Conservation (phyloP, 2,329 filamentous ascomycete genomes). For the Bipolaris bicolor region DNA sequence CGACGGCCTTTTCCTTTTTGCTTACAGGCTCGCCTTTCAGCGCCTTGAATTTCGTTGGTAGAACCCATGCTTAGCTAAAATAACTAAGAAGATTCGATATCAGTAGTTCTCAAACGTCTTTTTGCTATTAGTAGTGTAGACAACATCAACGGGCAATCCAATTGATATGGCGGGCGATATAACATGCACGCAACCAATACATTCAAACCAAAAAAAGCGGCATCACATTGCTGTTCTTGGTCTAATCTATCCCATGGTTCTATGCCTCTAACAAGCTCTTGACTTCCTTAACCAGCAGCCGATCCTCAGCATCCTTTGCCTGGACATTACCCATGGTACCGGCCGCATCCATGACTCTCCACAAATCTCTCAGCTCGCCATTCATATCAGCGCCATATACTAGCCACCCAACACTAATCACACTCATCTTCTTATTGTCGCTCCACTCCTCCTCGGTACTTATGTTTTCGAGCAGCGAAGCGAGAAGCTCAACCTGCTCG, state of each 20-base stretch:
- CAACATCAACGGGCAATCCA: no score
- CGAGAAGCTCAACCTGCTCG: slow-evolving; percentile 80
- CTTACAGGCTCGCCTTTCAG: no score
- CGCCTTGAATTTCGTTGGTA: no score
- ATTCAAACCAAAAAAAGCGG: background rate
- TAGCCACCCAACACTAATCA: slow-evolving; percentile 77
- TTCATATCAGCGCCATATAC: slow-evolving; percentile 72
- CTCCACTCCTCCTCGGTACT: slow-evolving; percentile 54
- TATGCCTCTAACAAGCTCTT: slow-evolving; percentile 39
- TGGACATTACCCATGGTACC: slow-evolving; percentile 59
- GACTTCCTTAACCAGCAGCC: slow-evolving; percentile 46
- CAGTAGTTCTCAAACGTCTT: no score
- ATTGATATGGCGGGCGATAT: background rate
- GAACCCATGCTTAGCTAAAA: no score
- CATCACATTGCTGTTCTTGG: background rate
- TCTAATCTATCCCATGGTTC: background rate
- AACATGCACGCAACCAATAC: background rate
- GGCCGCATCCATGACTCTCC: slow-evolving; percentile 76
- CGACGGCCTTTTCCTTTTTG: no score
- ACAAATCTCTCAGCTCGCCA: slow-evolving; percentile 80
- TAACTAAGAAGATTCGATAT: no score
- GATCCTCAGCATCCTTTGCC: slow-evolving; percentile 34
- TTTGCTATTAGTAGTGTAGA: no score
- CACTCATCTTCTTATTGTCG: slow-evolving; percentile 77
- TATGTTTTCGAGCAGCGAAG: slow-evolving; percentile 79